Percentiles rank a stretch among this genome's conserved stretches.
Conservation (phyloP, 1,139 yeast species). For the Groenewaldozyma sp. region DNA sequence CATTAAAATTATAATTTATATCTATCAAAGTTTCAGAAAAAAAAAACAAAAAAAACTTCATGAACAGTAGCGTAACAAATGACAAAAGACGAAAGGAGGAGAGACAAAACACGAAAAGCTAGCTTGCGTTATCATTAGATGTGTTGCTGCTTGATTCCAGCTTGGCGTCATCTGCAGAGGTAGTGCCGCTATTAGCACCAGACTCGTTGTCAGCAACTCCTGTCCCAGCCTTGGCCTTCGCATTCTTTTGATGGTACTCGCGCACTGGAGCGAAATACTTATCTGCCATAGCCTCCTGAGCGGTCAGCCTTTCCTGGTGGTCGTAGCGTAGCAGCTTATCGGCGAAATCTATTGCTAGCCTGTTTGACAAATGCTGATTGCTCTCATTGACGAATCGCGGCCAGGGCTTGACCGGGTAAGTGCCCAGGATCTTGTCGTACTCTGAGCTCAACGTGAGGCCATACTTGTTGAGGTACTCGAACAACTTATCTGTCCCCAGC, state of each 20-base stretch:
- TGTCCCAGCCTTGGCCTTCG: not conserved
- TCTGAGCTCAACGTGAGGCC: conserved; percentile 69
- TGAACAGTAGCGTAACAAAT: no score
- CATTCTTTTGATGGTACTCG: conserved; percentile 8
- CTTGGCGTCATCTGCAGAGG: not conserved
- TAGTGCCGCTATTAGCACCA: not conserved
- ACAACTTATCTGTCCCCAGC: conserved; percentile 80
- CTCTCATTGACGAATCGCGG: conserved; percentile 61
- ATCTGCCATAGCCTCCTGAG: conserved; percentile 90
- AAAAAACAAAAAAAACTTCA: not conserved
- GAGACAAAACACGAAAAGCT: not conserved
- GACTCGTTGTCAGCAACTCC: not conserved
- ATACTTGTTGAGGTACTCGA: conserved; percentile 65
- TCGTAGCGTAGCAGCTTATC: conserved; percentile 82
- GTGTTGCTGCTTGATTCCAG: not conserved
- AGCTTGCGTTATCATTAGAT: not conserved
- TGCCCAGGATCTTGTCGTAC: conserved; percentile 67
- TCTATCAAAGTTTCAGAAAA: not conserved
- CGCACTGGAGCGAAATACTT: conserved; percentile 47
- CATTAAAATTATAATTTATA: not conserved
- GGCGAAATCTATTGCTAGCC: conserved; percentile 71
- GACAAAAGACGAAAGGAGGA: no score
- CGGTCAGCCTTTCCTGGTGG: conserved; percentile 91
- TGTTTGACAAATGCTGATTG: conserved; percentile 60
- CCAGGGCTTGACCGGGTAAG: conserved; percentile 87